Base-by-base conservation (phyloP, 495 filamentous ascomycete species). In the Cairneyella variabilis region DNA sequence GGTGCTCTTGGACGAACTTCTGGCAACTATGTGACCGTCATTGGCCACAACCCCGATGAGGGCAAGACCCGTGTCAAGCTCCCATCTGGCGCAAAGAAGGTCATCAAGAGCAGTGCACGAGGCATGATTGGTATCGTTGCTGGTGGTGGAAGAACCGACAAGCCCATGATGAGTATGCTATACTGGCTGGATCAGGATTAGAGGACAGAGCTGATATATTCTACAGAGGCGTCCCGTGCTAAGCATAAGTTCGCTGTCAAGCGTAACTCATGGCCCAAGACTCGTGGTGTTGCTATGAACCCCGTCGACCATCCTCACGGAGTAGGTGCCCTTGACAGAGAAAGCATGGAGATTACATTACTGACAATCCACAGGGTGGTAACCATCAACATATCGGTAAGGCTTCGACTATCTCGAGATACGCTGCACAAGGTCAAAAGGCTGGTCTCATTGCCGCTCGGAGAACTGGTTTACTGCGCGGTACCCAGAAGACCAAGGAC, bases 301-400 rank as follows among this genome's bases (percentile, higher is more conserved):
- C 93, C 93, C 61, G 93, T 98, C 64, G 93, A 98, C 79, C 93
- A 97, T 86, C 93, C 93, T 79, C 93, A 98, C 89, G 93, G 93
- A 88, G 76, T 77, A 61, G 34, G 57, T 76, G 16, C 20, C 39
- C 12, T 21, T 23, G 73, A 76, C 73, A 70, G 69, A 71, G 54
- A 27, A 39, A 41, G 21, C 44, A 3, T 17, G 3, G 10, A 34
- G 14, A 7, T 44, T 18, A 30, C 3, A 23, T n/a, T 36, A 30
- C 57, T 63, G 57, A 63, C 47, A 38, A 44, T 42, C 6, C n/a
- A 52, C 18, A 61, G 54, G 88, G 88, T 92, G 93, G 93, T 96
- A 99, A 99, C 82, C 93, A 99, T 79, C 93, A 99, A 83, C 93
- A 99, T 80, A 99, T 99, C 69, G 93, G 93, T 86, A 97, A 97